phyloP scores from a whole-genome alignment of 2,329 filamentous ascomycete genomes.

The Ilyonectria mors-panacis region DNA sequence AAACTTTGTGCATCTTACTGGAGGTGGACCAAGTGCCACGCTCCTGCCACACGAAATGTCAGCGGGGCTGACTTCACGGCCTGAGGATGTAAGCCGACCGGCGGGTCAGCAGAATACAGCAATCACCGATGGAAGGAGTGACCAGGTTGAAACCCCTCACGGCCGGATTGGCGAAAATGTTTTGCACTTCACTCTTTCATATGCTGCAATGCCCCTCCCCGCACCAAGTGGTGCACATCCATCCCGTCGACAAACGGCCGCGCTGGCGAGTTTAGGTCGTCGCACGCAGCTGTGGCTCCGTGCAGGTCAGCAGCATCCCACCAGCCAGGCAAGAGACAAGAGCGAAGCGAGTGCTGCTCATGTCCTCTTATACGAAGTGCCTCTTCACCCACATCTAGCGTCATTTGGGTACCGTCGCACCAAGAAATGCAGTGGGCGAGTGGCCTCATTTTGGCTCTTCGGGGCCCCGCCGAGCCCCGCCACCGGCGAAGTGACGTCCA shows the following conservation, averaged over 20 bases:
- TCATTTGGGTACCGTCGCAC: constrained; percentile 18
- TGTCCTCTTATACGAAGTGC: constrained; percentile 35
- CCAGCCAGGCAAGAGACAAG: constrained; percentile 21
- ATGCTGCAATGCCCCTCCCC: constrained; percentile 12
- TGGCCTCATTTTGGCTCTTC: constrained; percentile 33
- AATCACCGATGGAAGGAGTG: constrained; percentile 9
- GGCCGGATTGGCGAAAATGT: constrained; percentile 7
- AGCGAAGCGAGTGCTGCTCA: constrained; percentile 15
- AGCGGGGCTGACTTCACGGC: constrained; percentile 9
- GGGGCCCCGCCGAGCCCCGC: constrained; percentile 39
- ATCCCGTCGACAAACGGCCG: constrained; percentile 29
- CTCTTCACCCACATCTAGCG: constrained; percentile 10
- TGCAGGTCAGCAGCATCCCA: constrained; percentile 37
- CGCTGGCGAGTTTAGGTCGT: constrained; percentile 28
- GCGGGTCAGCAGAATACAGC: constrained; percentile 10
- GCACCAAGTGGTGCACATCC: constrained; percentile 13
- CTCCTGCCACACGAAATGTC: background rate
- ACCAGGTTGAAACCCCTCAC: constrained; percentile 9
- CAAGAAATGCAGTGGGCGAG: constrained; percentile 28
- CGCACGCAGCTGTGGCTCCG: constrained; percentile 26
- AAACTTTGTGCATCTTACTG: background rate
- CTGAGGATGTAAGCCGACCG: constrained; percentile 27
- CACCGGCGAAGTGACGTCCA: constrained; percentile 21
- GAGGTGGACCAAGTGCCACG: background rate
- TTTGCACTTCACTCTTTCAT: constrained; percentile 25